Evolutionary conservation across 2,329 filamentous ascomycete species (phyloP).

Genomic region (Cladobotryum protrusum): DNA sequence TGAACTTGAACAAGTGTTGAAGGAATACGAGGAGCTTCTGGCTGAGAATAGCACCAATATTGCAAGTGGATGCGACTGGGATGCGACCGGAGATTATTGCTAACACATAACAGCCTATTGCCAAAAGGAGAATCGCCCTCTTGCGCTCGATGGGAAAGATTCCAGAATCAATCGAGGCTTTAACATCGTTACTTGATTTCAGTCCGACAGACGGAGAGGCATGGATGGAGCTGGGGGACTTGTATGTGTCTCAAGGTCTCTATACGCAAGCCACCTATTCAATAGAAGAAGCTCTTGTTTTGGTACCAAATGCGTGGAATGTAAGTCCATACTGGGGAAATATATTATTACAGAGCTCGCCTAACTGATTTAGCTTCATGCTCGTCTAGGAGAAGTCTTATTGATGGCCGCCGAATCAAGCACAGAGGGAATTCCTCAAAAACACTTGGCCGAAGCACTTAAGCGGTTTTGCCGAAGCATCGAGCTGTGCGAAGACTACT

Average conservation of each 20-base stretch:
- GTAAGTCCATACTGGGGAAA: slow-evolving; percentile 42
- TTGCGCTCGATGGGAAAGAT: slow-evolving; percentile 65
- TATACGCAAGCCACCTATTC: slow-evolving; percentile 81
- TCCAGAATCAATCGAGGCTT: slow-evolving; percentile 65
- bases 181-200: slow-evolving; percentile 71
- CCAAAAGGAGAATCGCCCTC: slow-evolving; percentile 77
- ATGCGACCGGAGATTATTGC: slow-evolving; percentile 11
- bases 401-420: slow-evolving; percentile 59
- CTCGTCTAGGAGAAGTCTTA: slow-evolving; percentile 74
- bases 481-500: slow-evolving; percentile 87
- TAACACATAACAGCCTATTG: slow-evolving; percentile 58
- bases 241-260: slow-evolving; percentile 75
- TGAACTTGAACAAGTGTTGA: slow-evolving; percentile 63
- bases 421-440: slow-evolving; percentile 35
- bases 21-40: slow-evolving; percentile 72
- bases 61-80: slow-evolving; percentile 40
- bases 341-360: too few species aligned
- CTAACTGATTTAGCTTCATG: slow-evolving; percentile 62
- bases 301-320: slow-evolving; percentile 93
- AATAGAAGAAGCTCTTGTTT: slow-evolving; percentile 81
- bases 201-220: slow-evolving; percentile 87
- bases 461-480: slow-evolving; percentile 85
- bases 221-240: slow-evolving; percentile 84
- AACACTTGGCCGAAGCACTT: slow-evolving; percentile 63
- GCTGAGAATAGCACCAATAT: slow-evolving; percentile 71